Evolutionary conservation across 192 early-diverging fungal genomes (phyloP), one percentile per base, ranked within the genome.

Genomic region (Chytriomyces sp.): DNA sequence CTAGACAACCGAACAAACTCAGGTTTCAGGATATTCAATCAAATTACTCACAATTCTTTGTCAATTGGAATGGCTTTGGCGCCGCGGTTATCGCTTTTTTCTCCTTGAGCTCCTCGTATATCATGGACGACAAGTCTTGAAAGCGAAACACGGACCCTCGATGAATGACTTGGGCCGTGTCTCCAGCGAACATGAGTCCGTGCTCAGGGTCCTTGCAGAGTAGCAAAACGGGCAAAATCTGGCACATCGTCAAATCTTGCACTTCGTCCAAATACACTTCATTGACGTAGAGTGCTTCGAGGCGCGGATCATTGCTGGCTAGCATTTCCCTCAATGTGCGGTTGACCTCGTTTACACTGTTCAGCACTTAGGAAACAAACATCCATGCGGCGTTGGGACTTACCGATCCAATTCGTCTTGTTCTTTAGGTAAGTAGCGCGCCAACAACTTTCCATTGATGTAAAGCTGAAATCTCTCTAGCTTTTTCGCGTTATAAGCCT

Each of bases 121-220:
- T 75, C 74, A 75, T 75, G 56, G 53, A 14, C 1, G 55, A 32
- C 26, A 75, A 39, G 32, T 73, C 74, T 59, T 75, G 52, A 30
- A 75, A 75, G 12, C 74, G 64, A 32, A 75, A 75, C 25, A 56
- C 62, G 8, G 74, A 75, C 1, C 74, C 74, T 12, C 74, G 69
- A 73, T 49, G 44, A 62, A 75, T 75, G n/a, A 58, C 55, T 56
- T 75, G 74, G 5, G 74, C 74, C 14, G 74, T 75, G 40, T 75
- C 74, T 56, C 74, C 74, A 34, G 74, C 74, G 73, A 75, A 75
- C 74, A 75, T 59, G 33, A 75, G 68, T 5, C 74, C 74, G 39
- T 73, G 74, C 6, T 72, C 31, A 17, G 74, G 59, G 39, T 69
- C 49, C 57, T 39, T 33, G 34, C 74, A 64, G 17, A 75, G 17